phyloP scores from a whole-genome alignment of 805 yeast species.

The Candida ovalis region DNA sequence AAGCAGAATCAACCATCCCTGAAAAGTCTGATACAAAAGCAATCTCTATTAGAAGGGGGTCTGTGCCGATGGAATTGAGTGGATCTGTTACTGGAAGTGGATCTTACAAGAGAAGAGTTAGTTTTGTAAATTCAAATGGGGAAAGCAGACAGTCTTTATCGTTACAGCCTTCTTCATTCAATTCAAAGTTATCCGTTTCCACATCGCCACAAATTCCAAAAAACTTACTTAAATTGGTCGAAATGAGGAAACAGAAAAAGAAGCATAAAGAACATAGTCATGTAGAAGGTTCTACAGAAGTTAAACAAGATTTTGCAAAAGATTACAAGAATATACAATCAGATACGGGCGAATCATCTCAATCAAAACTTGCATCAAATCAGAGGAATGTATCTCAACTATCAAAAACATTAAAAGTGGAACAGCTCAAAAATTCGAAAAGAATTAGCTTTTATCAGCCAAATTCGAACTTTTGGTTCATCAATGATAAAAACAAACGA shows the following conservation, averaged over 20 bases:
- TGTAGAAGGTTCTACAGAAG: background rate
- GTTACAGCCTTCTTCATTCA: conserved; percentile 14
- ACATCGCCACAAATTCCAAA: conserved; percentile 71
- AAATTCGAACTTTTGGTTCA: conserved; percentile 24
- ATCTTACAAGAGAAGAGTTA: conserved; percentile 3
- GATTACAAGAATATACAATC: conserved; percentile 8
- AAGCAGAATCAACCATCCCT: conserved; percentile 1
- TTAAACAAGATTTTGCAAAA: conserved; percentile 3
- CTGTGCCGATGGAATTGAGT: conserved; percentile 7
- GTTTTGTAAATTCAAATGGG: conserved; percentile 3
- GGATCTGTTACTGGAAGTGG: background rate
- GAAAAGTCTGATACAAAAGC: background rate
- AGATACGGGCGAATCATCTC: conserved; percentile 7
- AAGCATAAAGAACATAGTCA: conserved; percentile 22
- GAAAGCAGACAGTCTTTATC: background rate
- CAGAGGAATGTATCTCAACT: background rate
- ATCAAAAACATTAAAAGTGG: background rate
- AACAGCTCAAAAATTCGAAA: no score
- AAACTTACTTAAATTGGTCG: conserved; percentile 52
- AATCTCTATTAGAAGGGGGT: background rate
- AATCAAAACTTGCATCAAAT: background rate
- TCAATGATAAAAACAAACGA: conserved; percentile 33
- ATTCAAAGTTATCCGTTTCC: conserved; percentile 46
- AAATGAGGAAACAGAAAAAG: conserved; percentile 40
- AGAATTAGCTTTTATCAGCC: conserved; percentile 32